Base-by-base conservation (phyloP, 495 filamentous ascomycete genomes). In the Hypoxylon fragiforme region DNA sequence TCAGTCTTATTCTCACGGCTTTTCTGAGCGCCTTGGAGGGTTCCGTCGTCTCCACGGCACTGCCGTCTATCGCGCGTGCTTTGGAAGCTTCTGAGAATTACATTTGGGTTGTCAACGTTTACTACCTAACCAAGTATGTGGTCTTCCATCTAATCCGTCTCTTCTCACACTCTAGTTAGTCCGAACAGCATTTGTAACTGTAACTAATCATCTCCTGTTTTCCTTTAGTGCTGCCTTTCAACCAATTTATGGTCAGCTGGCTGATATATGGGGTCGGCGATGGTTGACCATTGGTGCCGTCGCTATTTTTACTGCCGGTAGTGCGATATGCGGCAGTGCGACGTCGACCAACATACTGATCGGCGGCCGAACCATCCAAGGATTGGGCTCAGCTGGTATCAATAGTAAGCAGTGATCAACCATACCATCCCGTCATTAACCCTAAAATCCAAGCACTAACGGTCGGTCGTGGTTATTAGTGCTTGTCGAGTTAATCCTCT, bases 381-480 rank as follows among this genome's bases (percentile, higher is more conserved):
- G 89, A 44, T 67, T 85, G 15, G 89, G 88, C 8, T 85, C 86
- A 34, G 89, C 89, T 48, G 89, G 89, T 0, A 76, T 90, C 35
- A 77, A n/a, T n/a, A n/a, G n/a, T n/a, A n/a, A n/a, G n/a, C n/a
- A n/a, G n/a, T n/a, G n/a, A n/a, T n/a, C n/a, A n/a, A n/a, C n/a
- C n/a, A n/a, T n/a, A n/a, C n/a, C n/a, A n/a, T n/a, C n/a, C n/a
- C n/a, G n/a, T n/a, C n/a, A n/a, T n/a, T n/a, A n/a, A n/a, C n/a
- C n/a, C n/a, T n/a, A n/a, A n/a, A n/a, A n/a, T n/a, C n/a, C n/a
- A n/a, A n/a, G n/a, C n/a, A n/a, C n/a, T n/a, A n/a, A n/a, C n/a
- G n/a, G n/a, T n/a, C n/a, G n/a, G n/a, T n/a, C n/a, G n/a, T n/a
- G n/a, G n/a, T n/a, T n/a, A n/a, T n/a, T 91, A 5, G 81, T 86